phyloP scores from a whole-genome alignment of 371 early-diverging fungal genomes.

The Basidiobolus meristosporus region DNA sequence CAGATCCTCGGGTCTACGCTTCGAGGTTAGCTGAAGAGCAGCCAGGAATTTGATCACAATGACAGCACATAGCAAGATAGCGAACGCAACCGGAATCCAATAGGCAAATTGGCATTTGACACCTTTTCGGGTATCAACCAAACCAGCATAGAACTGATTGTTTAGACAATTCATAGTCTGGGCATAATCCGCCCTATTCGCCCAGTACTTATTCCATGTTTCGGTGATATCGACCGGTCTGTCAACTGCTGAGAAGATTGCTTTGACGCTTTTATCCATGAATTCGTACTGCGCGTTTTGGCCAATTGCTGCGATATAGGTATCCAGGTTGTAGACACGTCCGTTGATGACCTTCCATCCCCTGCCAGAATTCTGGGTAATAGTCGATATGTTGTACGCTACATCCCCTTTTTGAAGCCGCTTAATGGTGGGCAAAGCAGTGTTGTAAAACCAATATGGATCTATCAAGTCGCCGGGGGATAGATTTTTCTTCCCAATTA shows the following conservation, averaged over 20 bases:
- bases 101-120: constrained; percentile 73
- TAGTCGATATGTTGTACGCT: constrained; percentile 22
- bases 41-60: constrained; percentile 84
- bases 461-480: not conserved
- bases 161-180: constrained; percentile 42
- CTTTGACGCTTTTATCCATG: not conserved
- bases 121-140: constrained; percentile 63
- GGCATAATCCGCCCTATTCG: constrained; percentile 52
- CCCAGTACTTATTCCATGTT: constrained; percentile 78
- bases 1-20: constrained; percentile 55
- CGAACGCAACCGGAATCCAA: constrained; percentile 59
- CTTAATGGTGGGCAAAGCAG: constrained; percentile 15
- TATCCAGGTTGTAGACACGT: constrained; percentile 55
- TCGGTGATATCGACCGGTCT: constrained; percentile 68
- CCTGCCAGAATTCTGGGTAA: constrained; percentile 20
- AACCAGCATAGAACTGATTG: constrained; percentile 71
- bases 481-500: not conserved
- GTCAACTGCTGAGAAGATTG: not conserved
- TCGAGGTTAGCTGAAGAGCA: constrained; percentile 64
- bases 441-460: constrained; percentile 4
- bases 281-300: not conserved
- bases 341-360: constrained; percentile 54
- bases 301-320: constrained; percentile 22
- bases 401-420: constrained; percentile 35
- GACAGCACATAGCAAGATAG: constrained; percentile 57